Evolutionary conservation across 345 rosid genomes (phyloP).

Genomic region (Gossypium australe): DNA sequence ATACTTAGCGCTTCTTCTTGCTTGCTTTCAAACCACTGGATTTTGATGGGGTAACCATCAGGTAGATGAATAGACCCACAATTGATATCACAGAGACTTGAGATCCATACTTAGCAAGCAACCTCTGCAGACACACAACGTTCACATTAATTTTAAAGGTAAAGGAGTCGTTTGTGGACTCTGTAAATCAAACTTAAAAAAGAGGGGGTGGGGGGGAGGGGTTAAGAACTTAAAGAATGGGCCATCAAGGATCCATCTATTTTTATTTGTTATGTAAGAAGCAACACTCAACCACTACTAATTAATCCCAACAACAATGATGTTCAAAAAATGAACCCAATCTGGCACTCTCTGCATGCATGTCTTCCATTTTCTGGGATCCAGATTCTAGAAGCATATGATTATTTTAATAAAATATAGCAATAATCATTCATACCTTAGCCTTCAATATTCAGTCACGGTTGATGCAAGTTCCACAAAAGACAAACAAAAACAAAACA

Average conservation of each 20-base stretch:
- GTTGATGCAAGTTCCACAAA: constrained; percentile 31
- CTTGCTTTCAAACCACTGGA: constrained; percentile 52
- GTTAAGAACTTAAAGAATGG: neutral
- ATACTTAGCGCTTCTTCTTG: constrained; percentile 70
- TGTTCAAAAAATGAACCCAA: neutral
- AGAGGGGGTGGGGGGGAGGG: too few species aligned
- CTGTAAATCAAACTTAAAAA: neutral
- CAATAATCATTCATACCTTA: constrained; percentile 49
- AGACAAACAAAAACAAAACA: constrained; percentile 16
- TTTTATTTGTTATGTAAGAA: neutral
- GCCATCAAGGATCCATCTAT: neutral
- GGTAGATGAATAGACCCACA: constrained; percentile 61
- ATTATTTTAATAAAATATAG: neutral
- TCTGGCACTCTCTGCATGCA: too few species aligned
- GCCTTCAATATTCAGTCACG: constrained; percentile 46
- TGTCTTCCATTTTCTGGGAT: neutral
- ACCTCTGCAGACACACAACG: constrained; percentile 50
- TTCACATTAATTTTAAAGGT: neutral
- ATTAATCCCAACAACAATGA: neutral
- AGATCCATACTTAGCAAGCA: constrained; percentile 82
- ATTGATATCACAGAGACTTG: constrained; percentile 76
- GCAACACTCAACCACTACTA: neutral
- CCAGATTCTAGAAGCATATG: constrained; percentile 1
- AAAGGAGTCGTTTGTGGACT: neutral
- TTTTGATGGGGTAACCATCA: constrained; percentile 67